These are phyloP conservation scores for Helicocarpus griseus DNA, from an alignment of 2,329 filamentous ascomycete genomes.

Conservation along the genomic window DNA sequence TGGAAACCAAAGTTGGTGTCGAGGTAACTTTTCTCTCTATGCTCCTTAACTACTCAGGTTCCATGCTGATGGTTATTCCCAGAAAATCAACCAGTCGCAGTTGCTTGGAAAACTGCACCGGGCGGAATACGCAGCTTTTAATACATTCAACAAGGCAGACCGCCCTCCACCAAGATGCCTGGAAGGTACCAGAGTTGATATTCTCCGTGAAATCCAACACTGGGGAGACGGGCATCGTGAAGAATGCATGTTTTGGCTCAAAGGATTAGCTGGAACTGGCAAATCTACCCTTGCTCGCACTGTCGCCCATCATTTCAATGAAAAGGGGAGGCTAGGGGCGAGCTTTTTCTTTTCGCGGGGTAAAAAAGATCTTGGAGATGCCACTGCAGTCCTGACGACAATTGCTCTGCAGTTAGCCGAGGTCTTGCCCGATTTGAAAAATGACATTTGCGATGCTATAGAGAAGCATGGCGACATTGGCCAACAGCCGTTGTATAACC, in stretches of 20 bases:
- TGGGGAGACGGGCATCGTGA: constrained; percentile 10
- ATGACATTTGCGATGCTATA: constrained; percentile 14
- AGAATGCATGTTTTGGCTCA: constrained; percentile 22
- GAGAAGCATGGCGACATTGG: constrained; percentile 18
- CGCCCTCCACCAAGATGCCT: constrained; percentile 11
- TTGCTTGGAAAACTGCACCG: neutral
- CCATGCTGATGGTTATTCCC: neutral
- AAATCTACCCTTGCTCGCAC: constrained; percentile 25
- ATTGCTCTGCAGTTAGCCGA: constrained; percentile 21
- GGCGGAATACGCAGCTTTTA: neutral
- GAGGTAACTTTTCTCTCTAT: neutral
- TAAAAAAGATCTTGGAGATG: constrained; percentile 13
- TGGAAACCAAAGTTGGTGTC: neutral
- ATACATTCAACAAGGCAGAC: constrained; percentile 1
- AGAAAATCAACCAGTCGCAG: constrained; percentile 1
- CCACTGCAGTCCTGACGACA: constrained; percentile 18
- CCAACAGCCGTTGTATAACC: constrained; percentile 16
- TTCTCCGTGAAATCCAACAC: constrained; percentile 15
- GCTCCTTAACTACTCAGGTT: neutral
- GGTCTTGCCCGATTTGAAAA: constrained; percentile 20
- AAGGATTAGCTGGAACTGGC: constrained; percentile 25
- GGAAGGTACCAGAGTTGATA: constrained; percentile 13
- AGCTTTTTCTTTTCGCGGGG: constrained; percentile 24
- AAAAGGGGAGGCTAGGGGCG: constrained; percentile 15
- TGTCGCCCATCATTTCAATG: constrained; percentile 11